Evolutionary conservation across 768 basidiomycete genomes (phyloP).

Genomic region (Leccinum arenicola): DNA sequence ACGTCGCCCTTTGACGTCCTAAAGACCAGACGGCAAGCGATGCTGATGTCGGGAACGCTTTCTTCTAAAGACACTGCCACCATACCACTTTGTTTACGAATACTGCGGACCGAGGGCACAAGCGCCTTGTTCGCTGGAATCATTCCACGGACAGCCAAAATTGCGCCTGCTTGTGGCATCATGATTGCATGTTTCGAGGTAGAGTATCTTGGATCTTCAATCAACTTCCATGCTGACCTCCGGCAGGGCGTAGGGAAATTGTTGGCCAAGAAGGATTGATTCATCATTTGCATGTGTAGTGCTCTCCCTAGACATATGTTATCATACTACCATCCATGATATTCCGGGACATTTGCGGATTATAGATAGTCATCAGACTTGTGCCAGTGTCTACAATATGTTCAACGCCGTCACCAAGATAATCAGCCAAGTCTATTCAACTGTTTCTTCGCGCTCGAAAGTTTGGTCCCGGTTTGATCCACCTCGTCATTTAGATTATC

Average conservation of each 20-base stretch:
- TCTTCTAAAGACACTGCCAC: constrained; percentile 44
- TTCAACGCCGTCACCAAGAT: constrained; percentile 2
- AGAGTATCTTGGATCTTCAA: constrained; percentile 15
- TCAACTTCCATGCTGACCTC: constrained; percentile 14
- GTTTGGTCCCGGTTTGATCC: constrained; percentile 73
- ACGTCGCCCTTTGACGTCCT: constrained; percentile 97
- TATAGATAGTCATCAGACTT: constrained; percentile 3
- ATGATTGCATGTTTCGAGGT: constrained; percentile 98
- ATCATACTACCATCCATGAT: constrained; percentile 18
- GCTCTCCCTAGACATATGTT: constrained; percentile 24
- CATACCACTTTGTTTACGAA: constrained; percentile 61
- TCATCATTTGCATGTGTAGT: constrained; percentile 3
- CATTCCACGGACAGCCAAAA: constrained; percentile 87
- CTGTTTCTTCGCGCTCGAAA: constrained; percentile 77
- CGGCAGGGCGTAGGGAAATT: constrained; percentile 57
- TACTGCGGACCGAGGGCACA: constrained; percentile 76
- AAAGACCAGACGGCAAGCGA: constrained; percentile 89
- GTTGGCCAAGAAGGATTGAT: constrained; percentile 38
- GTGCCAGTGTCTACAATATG: constrained; percentile 22
- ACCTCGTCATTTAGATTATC: constrained; percentile 77
- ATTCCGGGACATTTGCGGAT: constrained; percentile 13
- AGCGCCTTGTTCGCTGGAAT: constrained; percentile 81
- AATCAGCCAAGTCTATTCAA: constrained; percentile 69
- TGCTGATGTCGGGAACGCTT: constrained; percentile 59
- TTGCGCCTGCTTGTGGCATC: constrained; percentile 96